Conservation (phyloP, 805 yeast genomes). For the Pichia sporocuriosa region DNA sequence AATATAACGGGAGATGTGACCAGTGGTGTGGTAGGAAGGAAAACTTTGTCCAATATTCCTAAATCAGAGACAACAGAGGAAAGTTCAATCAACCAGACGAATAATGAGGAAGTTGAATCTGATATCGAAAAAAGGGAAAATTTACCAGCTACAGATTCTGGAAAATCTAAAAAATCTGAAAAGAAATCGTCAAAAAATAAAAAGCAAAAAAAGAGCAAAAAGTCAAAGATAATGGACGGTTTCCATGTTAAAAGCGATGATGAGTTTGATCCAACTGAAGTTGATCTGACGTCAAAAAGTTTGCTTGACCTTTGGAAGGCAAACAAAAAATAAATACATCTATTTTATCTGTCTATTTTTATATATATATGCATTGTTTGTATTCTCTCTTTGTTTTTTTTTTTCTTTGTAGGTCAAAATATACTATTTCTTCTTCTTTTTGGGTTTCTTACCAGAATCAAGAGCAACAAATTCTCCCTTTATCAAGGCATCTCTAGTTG, state of each 20-base stretch:
- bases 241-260: slow-evolving; percentile 3
- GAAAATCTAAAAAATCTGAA: not conserved
- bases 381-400: not conserved
- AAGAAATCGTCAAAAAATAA: not conserved
- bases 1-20: not conserved
- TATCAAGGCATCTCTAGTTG: slow-evolving; percentile 78
- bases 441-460: slow-evolving; percentile 28
- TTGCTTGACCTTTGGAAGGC: slow-evolving; percentile 14
- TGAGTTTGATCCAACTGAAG: slow-evolving; percentile 3
- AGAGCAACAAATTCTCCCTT: slow-evolving; percentile 47
- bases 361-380: not conserved
- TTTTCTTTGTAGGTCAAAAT: not conserved
- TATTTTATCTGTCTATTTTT: too few species aligned
- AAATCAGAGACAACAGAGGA: slow-evolving; percentile 2
- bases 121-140: slow-evolving; percentile 1
- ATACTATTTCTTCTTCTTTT: slow-evolving; percentile 15
- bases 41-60: not conserved
- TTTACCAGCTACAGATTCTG: not conserved
- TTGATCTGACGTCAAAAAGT: slow-evolving; percentile 8
- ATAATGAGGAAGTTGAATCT: too few species aligned
- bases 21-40: slow-evolving; percentile 1
- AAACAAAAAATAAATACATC: slow-evolving; percentile 6
- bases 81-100: too few species aligned
- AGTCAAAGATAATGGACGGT: slow-evolving; percentile 4
- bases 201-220: slow-evolving; percentile 4